Evolutionary conservation across 257 asterid genomes (phyloP), one percentile per base, ranked within the genome.

Genomic region (Lithospermum erythrorhizon): DNA sequence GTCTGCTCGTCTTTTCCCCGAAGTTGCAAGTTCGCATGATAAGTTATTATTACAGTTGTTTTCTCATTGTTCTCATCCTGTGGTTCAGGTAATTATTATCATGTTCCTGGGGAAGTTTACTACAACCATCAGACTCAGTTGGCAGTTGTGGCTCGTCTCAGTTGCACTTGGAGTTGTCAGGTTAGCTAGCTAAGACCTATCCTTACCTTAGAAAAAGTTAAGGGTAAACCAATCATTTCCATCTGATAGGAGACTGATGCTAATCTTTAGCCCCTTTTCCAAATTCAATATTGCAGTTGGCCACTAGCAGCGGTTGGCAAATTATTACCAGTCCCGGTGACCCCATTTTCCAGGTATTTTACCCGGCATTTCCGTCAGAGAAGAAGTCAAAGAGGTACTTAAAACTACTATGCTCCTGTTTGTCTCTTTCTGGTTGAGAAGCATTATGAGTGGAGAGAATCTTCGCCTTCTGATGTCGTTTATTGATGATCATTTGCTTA

Each of bases 131-230:
- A 83, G 87, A 24, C 87, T 90, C 23, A 85, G 87, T 68, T 87
- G 98, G 98, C 55, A 90, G 72, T 66, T 90, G 67, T 87, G 98
- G 98, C 83, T 87, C 48, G 95, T 87, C 32, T 85, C 96, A n/a
- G 60, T 90, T 65, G 90, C 57, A 58, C 86, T 90, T 61, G 96
- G 81, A 62, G 3, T 76, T 32, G 16, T 90, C 76, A 83, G 98
- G 98, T 87, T 29, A 55, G 73, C 53, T 17, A 8, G 15, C 19
- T n/a, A n/a, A n/a, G n/a, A 55, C 24, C 16, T 65, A n/a, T 59
- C 3, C 13, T 35, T 16, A 15, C 0, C 14, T 1, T 21, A 21
- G 4, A 16, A 21, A 53, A 1, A 16, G 5, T 35, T 32, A 11
- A 16, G 6, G 8, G 9, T 45, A 22, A 19, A 1, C 13, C 10